Evolutionary conservation across 2,329 filamentous ascomycete genomes (phyloP).

Genomic region (Endocalyx cinctus): DNA sequence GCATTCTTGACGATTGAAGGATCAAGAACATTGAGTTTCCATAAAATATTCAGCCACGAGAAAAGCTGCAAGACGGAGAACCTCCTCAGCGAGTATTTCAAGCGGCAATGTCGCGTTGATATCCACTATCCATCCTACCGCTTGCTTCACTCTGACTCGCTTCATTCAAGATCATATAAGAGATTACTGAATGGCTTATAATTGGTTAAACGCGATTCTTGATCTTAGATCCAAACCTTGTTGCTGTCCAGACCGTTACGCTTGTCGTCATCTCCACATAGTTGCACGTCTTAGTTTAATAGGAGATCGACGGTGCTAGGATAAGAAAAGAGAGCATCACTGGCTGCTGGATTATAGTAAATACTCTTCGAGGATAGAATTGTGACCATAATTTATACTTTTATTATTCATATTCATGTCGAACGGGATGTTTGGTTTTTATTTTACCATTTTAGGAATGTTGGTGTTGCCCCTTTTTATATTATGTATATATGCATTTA

Average conservation of each 20-base stretch:
- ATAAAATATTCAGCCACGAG: too few relatives aligned
- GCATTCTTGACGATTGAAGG: background rate
- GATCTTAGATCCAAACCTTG: conserved; percentile 6
- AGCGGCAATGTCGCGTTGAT: too few relatives aligned
- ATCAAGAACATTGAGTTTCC: too few relatives aligned
- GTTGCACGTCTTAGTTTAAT: conserved; percentile 8
- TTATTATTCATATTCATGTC: too few relatives aligned
- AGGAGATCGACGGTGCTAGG: conserved; percentile 10
- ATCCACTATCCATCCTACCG: too few relatives aligned
- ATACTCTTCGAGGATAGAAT: too few relatives aligned
- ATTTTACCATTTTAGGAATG: background rate
- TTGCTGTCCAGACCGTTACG: conserved; percentile 2
- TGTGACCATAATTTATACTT: too few relatives aligned
- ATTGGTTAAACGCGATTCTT: conserved; percentile 10
- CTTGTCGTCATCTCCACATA: conserved; percentile 14
- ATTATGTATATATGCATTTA: background rate
- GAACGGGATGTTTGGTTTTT: too few relatives aligned
- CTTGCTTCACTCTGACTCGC: conserved; percentile 6
- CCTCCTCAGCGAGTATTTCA: background rate
- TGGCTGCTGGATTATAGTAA: conserved; percentile 4
- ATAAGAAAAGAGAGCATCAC: conserved; percentile 12
- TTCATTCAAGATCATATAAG: too few relatives aligned
- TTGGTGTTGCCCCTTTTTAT: conserved; percentile 1
- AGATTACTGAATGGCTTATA: conserved; percentile 10
- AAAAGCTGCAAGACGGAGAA: conserved; percentile 7